Base-by-base conservation (phyloP, 2,329 filamentous ascomycete species). In the Fusarium sp. region DNA sequence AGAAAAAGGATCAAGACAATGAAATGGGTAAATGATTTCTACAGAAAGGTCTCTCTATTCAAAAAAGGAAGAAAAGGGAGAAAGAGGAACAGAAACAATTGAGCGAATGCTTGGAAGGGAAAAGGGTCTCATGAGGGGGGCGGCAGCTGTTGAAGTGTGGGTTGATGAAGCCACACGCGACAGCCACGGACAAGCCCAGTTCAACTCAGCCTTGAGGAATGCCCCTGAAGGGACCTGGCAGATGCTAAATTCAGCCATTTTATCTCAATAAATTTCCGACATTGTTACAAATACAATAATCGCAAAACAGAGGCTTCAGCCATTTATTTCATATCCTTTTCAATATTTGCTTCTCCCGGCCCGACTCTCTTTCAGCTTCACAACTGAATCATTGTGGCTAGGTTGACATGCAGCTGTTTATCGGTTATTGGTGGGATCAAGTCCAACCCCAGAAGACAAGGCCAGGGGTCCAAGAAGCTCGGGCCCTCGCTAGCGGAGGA, bases 131-230 rank as follows among this genome's bases (percentile, higher is more conserved):
- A 65, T 54, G 42, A 50, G 50, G 27, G 58, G 40, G 38, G 34
- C 27, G 34, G 34, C 27, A 29, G 27, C 29, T 33, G 20, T 23
- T 25, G 27, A 38, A 34, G 36, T 31, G 58, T 56, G 50, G 60
- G 59, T 69, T 63, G 20, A 49, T 65, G 57, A 62, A 71, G 69
- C 65, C 65, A 65, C 68, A 71, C 46, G 54, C 44, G 34, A 54
- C 49, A 54, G 34, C 46, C 34, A 58, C 50, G 29, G 44, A 53
- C 50, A 53, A 53, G 49, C 49, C 49, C 16, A 33, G 46, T 64
- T 61, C 29, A 58, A 51, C 50, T 69, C 68, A 71, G 68, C 68
- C 68, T 70, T 69, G 44, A 50, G 27, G 46, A 51, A 34, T 29
- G 44, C 57, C 57, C 56, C 33, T 40, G 57, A 40, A 49, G 11